Evolutionary conservation across 2,329 filamentous ascomycete species (phyloP), one percentile per base, ranked within the genome.

Genomic region (Didymella sp.): DNA sequence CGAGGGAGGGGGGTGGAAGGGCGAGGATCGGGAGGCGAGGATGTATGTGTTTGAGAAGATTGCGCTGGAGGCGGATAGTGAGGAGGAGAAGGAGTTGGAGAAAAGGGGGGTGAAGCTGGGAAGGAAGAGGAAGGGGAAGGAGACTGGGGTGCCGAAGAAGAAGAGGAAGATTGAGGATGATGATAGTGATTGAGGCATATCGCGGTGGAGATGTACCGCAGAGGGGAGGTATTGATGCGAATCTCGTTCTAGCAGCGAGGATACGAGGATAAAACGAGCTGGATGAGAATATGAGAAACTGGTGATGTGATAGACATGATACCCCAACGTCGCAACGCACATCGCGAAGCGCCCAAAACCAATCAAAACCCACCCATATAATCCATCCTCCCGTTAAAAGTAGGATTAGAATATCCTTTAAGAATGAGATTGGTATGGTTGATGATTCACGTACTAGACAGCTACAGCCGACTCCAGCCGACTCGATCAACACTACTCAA

Each of bases 1-100:
- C 5, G 74, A 76, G 45, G 79, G 78, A 0, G 79, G 78, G 0
- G 79, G 68, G 27, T 82, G 81, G 81, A 81, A 78, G 68, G 80
- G 80, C 0, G 80, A 82, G 62, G 77, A 80, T 37, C 69, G 81
- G 41, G 72, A 73, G 31, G 79, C 79, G 56, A 73, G 80, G 59
- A 79, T 77, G 60, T 82, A 77, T 71, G 73, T 81, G 1, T 81
- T 82, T 67, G 72, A 77, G 59, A 74, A 74, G 63, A 73, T 76
- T 43, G 69, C 60, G 33, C 54, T 67, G 3, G 70, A 63, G 31
- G 64, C 61, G 13, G 64, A 68, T 50, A 63, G 57, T 6, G 67
- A 67, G 24, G 67, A 66, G 41, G 66, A 68, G 60, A 66, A 56
- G 55, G 62, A 62, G 54, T 42, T 61, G 51, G 57, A 61, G 53